Base-by-base conservation (phyloP, 345 rosid species). In the Eucalyptus albens region DNA sequence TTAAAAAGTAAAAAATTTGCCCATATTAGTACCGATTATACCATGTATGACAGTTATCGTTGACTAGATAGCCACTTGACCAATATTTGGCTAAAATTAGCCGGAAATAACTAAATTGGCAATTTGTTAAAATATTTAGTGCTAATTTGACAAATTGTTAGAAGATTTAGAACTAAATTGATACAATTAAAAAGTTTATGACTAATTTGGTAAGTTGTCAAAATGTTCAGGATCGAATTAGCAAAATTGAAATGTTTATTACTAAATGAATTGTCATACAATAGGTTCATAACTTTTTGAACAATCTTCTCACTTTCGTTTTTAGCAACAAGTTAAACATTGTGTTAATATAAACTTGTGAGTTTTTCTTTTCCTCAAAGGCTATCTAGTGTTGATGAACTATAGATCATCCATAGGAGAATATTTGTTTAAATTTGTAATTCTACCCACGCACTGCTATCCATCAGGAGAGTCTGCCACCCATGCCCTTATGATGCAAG, bases 21-120 rank as follows among this genome's bases (percentile, higher is more conserved):
- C 62, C 29, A 56, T 24, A 56, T 56, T 1, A 4, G 0, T 1
- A 2, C 0, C 0, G 3, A 4, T 24, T 24, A 56, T 56, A 2
- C 0, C 27, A 56, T 9, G 12, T 24, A 56, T 3, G 6, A 56
- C 0, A 9, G 0, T 22, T 0, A 55, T 1, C 0, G 6, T 0
- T 24, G 13, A 56, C 27, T 24, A 10, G 62, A 56, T 2, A 22
- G 1, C 62, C 13, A 24, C 3, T 3, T 56, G 6, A 56, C 3
- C 62, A 9, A 56, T 56, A 56, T 56, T 24, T 0, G 3, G 6
- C 13, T 2, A 24, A 56, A 9, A 9, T 2, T 56, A 10, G 6
- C 12, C 0, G 3, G 3, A 24, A 56, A 56, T 56, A 24, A 56
- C 62, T 56, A 56, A 56, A 56, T 24, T 56, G 6, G 29, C 13